Evolutionary conservation across 2,329 filamentous ascomycete species (phyloP), one percentile per base, ranked within the genome.

Genomic region (Elsinoe perseae): DNA sequence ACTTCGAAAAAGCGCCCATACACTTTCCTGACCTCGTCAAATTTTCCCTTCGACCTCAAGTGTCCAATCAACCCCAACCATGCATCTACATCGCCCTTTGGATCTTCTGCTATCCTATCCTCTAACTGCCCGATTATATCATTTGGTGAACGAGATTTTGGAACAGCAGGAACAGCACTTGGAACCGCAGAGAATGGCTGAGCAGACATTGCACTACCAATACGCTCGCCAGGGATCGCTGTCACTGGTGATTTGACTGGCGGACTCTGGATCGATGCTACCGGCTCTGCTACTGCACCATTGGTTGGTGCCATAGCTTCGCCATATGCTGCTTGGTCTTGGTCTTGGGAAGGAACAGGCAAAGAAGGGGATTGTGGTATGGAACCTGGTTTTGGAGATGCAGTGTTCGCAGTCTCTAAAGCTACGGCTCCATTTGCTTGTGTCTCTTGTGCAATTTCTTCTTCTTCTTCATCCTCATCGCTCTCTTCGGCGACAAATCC

Each of bases 11-110:
- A 96, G 34, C 89, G 83, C 61, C 93, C 86, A 67, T 93, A 98
- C 14, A 85, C 82, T 58, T 79, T 81, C 61, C 92, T 83, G 25
- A 87, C 82, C 65, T 92, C 86, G 59, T 95, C 89, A 60, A 91
- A 74, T 70, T 90, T 88, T 72, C 87, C 87, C 65, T 86, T 87
- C 65, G 82, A 84, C 64, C 86, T 86, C 70, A 95, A 83, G 68
- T 96, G 89, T 62, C 82, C 81, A 68, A 98, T 92, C 68, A 98
- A 78, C 62, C 82, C 81, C 65, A 95, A 75, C 93, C 93, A 98
- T 28, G 92, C 89, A 69, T 93, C 87, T 71, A 93, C 82, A 64
- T 96, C 91, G 66, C 92, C 93, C 65, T 89, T 87, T 14, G 92
- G 88, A 68, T 98, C 93, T 66, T 96, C 88, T 68, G 86, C 85